Evolutionary conservation across 177 flowering plant genomes (phyloP).

Genomic region (Vitis hybrid): DNA sequence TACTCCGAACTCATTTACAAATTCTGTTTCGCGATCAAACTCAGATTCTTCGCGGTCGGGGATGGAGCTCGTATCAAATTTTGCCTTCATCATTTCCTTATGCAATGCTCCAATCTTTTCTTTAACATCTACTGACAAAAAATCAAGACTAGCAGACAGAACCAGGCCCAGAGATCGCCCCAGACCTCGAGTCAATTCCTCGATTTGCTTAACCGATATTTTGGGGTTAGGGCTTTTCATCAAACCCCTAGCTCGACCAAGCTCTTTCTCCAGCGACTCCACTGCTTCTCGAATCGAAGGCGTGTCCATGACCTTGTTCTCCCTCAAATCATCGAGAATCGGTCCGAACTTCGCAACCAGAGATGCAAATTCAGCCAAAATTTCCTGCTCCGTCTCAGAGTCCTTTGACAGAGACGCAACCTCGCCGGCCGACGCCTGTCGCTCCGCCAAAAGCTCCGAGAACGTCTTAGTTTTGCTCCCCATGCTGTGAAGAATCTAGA

Average conservation of each 20-base stretch:
- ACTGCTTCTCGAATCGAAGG: conserved; percentile 36
- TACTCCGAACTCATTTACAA: conserved; percentile 12
- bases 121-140: conserved; percentile 32
- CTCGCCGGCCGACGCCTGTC: conserved; percentile 27
- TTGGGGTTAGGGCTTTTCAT: conserved; percentile 16
- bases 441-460: conserved; percentile 31
- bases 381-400: too few relatives aligned
- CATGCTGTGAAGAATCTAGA: not conserved
- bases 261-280: conserved; percentile 47
- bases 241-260: conserved; percentile 30
- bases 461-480: conserved; percentile 17
- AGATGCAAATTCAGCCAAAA: too few relatives aligned
- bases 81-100: conserved; percentile 48
- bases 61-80: conserved; percentile 2
- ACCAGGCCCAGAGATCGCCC: conserved; percentile 70
- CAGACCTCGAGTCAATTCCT: conserved; percentile 39
- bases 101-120: conserved; percentile 47
- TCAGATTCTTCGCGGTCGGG: conserved; percentile 3
- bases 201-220: conserved; percentile 25
- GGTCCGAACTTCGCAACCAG: too few relatives aligned
- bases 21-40: conserved; percentile 11
- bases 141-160: conserved; percentile 38
- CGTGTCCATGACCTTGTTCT: conserved; percentile 23
- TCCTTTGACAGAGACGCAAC: not conserved
- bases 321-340: not conserved